phyloP scores from a whole-genome alignment of 352 stramenopile genomes.

The Globisporangium splendens region DNA sequence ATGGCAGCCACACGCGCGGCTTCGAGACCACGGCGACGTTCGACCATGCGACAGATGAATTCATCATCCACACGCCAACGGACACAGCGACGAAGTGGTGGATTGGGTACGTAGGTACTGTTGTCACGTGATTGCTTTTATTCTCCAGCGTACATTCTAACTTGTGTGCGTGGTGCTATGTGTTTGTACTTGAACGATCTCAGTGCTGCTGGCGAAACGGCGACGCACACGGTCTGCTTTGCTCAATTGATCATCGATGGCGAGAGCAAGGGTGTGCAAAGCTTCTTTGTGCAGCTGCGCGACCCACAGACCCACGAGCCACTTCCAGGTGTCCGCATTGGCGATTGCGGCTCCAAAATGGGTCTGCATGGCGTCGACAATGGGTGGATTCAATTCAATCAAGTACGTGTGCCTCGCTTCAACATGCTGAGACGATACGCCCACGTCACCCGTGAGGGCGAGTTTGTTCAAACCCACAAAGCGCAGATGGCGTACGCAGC shows the following conservation, averaged over 20 bases:
- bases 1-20: slow-evolving; percentile 80
- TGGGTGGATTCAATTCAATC: slow-evolving; percentile 73
- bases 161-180: not conserved
- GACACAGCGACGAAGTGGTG: slow-evolving; percentile 96
- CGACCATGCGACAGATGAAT: slow-evolving; percentile 83
- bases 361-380: slow-evolving; percentile 76
- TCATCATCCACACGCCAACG: slow-evolving; percentile 94
- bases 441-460: slow-evolving; percentile 54
- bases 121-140: too few species aligned
- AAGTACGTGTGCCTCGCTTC: slow-evolving; percentile 63
- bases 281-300: slow-evolving; percentile 95
- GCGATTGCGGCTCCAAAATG: slow-evolving; percentile 71
- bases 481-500: slow-evolving; percentile 67
- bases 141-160: not conserved
- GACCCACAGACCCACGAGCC: slow-evolving; percentile 69
- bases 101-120: slow-evolving; percentile 56
- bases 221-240: slow-evolving; percentile 95
- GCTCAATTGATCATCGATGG: slow-evolving; percentile 86
- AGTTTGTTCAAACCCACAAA: slow-evolving; percentile 65
- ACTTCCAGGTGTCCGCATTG: slow-evolving; percentile 51
- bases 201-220: slow-evolving; percentile 86
- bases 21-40: slow-evolving; percentile 97
- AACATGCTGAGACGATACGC: slow-evolving; percentile 79
- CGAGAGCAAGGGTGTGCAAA: slow-evolving; percentile 89
- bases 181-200: not conserved